These are phyloP conservation scores for Sicyos edulis DNA, from an alignment of 306 rosid species.

Conservation along the genomic window DNA sequence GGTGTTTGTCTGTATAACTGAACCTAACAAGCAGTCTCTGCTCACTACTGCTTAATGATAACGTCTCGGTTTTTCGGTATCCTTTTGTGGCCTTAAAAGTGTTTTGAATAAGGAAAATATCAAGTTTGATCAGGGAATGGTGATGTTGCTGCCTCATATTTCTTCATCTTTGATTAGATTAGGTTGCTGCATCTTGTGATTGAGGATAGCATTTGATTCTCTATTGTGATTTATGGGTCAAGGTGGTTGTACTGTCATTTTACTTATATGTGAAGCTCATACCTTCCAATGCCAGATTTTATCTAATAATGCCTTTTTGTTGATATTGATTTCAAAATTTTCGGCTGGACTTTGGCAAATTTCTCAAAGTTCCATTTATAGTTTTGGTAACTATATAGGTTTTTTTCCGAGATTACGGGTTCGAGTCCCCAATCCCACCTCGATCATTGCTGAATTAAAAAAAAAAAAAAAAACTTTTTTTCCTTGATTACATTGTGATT, in stretches of 20 bases:
- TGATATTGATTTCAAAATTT: too few species aligned
- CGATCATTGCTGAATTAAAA: too few species aligned
- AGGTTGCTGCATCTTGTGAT: not conserved
- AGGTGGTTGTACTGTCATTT: constrained; percentile 11
- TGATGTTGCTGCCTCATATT: not conserved
- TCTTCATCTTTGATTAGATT: constrained; percentile 4
- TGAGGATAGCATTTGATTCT: not conserved
- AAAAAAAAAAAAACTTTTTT: too few species aligned
- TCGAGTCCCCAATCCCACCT: too few species aligned
- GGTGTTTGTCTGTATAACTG: constrained; percentile 14
- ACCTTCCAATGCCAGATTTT: not conserved
- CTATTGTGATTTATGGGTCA: not conserved
- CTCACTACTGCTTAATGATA: constrained; percentile 12
- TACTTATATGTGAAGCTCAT: not conserved
- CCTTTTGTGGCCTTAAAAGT: not conserved
- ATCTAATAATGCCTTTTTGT: too few species aligned
- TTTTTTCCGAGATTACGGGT: too few species aligned
- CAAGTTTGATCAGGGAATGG: constrained; percentile 9
- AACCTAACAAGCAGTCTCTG: constrained; percentile 19
- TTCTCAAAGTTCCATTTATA: not conserved
- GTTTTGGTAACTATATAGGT: too few species aligned
- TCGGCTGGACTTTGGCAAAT: not conserved
- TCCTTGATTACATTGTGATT: too few species aligned
- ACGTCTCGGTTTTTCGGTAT: not conserved
- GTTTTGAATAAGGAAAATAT: not conserved